Base-by-base conservation (phyloP, 306 rosid species). In the Urtica urens region DNA sequence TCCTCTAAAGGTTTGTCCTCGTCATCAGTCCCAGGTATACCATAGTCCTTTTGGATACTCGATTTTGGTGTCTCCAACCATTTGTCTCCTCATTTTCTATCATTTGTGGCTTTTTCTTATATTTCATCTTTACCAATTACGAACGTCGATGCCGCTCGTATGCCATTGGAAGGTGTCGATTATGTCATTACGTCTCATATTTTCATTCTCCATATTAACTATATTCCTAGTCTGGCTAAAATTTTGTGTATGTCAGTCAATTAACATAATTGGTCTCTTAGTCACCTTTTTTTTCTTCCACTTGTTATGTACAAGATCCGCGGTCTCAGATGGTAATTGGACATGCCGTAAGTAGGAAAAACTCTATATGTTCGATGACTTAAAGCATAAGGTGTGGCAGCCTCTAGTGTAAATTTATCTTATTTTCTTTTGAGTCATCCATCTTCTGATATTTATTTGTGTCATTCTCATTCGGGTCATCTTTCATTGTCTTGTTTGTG, bases 301-400 rank as follows among this genome's bases (percentile, higher is more conserved):
- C 20, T 53, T 51, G 57, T 51, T 21, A 17, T 19, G 44, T 51
- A 17, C 23, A 51, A 6, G 57, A 51, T 34, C 44, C 59, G 9
- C 14, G 23, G 3, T 53, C 47, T 10, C 3, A 21, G 17, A 53
- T 21, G 46, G 0, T 53, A 23, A 53, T 53, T 38, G 48, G 37
- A 20, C 35, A 6, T 11, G 46, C 14, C 44, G 29, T 10, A 21
- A 52, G 28, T 27, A 5, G 23, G 34, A 31, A 31, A 16, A 10
- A 51, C 57, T 22, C 12, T 53, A 53, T 13, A 14, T 34, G 22
- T 19, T 18, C 11, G 58, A 53, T 20, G 30, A 53, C 34, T 54
- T 0, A 54, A 15, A 39, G 21, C 39, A 21, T 24, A 2, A 23
- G 31, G 5, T 6, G 13, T 38, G 38, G 48, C 59, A 54, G 0